phyloP scores from a whole-genome alignment of 1,139 yeast species.

The Yamadazyma dendronema region DNA sequence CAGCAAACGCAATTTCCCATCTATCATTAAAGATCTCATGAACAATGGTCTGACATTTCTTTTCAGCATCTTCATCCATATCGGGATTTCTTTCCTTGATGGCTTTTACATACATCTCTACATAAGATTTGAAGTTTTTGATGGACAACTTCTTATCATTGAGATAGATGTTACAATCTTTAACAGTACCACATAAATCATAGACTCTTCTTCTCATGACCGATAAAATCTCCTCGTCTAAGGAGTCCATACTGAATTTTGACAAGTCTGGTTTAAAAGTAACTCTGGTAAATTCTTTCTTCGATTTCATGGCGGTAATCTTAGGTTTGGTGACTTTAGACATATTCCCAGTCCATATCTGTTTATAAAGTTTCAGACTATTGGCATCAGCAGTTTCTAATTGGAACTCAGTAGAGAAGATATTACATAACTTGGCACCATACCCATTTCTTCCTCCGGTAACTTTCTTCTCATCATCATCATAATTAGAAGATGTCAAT shows the following conservation, averaged over 20 bases:
- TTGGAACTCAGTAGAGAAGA: conserved; percentile 82
- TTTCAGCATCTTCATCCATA: conserved; percentile 24
- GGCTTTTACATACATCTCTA: conserved; percentile 86
- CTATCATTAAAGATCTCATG: conserved; percentile 71
- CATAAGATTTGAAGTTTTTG: conserved; percentile 78
- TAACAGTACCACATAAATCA: conserved; percentile 94
- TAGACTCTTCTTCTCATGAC: conserved; percentile 91
- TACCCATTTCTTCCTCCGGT: conserved; percentile 99
- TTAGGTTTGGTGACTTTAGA: conserved; percentile 70
- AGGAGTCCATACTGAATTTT: conserved; percentile 77
- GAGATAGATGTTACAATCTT: conserved; percentile 73
- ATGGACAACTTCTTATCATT: conserved; percentile 74
- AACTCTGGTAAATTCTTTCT: conserved; percentile 80
- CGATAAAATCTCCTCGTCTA: conserved; percentile 80
- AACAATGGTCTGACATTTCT: conserved; percentile 56
- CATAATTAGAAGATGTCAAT: conserved; percentile 92
- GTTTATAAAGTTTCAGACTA: conserved; percentile 63
- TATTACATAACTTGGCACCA: conserved; percentile 92
- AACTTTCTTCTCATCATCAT: conserved; percentile 91
- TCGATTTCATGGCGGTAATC: conserved; percentile 58
- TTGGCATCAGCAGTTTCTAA: conserved; percentile 86
- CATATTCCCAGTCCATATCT: conserved; percentile 90
- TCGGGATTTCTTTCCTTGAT: conserved; percentile 38
- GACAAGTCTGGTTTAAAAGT: conserved; percentile 86
- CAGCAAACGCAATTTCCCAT: conserved; percentile 97